Evolutionary conservation across 2,329 filamentous ascomycete species (phyloP).

Genomic region (Diplodia seriata): DNA sequence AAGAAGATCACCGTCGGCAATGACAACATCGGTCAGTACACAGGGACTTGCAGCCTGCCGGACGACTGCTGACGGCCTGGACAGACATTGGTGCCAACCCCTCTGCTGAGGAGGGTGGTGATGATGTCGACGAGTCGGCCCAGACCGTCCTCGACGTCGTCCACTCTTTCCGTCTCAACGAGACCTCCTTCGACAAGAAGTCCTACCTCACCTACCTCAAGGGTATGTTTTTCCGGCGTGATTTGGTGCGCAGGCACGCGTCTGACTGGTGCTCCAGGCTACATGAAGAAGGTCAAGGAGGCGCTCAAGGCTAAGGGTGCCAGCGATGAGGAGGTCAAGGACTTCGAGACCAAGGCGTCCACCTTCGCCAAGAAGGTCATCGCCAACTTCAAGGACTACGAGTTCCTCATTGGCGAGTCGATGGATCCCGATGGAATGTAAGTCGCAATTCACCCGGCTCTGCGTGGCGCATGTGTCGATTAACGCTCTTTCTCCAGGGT

Average conservation of each 20-base stretch:
- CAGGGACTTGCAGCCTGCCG: not conserved
- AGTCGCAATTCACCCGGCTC: slow-evolving; percentile 48
- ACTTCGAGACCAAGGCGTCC: slow-evolving; percentile 79
- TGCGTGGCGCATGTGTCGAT: not conserved
- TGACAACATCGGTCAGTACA: slow-evolving; percentile 72
- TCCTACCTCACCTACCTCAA: slow-evolving; percentile 83
- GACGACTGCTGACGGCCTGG: slow-evolving; percentile 34
- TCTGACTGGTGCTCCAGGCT: slow-evolving; percentile 60
- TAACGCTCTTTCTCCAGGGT: slow-evolving; percentile 62
- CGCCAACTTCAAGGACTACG: slow-evolving; percentile 91
- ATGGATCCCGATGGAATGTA: slow-evolving; percentile 96
- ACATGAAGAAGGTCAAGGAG: slow-evolving; percentile 89
- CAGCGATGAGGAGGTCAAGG: slow-evolving; percentile 70
- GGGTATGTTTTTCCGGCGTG: slow-evolving; percentile 59
- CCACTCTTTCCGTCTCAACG: slow-evolving; percentile 86
- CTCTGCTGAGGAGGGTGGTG: slow-evolving; percentile 87
- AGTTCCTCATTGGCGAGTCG: slow-evolving; percentile 90
- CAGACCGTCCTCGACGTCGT: slow-evolving; percentile 91
- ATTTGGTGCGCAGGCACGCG: slow-evolving; percentile 30
- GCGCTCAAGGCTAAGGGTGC: slow-evolving; percentile 69
- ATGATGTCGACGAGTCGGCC: slow-evolving; percentile 72
- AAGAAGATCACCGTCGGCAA: slow-evolving; percentile 82
- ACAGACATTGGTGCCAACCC: slow-evolving; percentile 92
- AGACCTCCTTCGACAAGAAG: slow-evolving; percentile 86
- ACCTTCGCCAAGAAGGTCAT: slow-evolving; percentile 82